Conservation (phyloP, 768 basidiomycete species). For the Mycena indigotica region DNA sequence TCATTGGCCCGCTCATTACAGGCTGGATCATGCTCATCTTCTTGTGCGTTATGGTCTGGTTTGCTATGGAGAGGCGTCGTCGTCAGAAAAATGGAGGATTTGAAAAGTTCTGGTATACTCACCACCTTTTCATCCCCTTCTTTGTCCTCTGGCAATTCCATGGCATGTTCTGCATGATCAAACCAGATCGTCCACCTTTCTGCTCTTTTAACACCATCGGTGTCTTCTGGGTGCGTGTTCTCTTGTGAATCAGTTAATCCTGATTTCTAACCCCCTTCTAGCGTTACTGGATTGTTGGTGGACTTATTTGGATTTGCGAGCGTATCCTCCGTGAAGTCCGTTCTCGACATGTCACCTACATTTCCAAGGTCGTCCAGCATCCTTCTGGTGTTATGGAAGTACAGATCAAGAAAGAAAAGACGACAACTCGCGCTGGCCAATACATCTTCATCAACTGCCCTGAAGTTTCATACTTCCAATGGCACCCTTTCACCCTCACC, state of each 20-base stretch:
- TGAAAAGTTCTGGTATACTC: slow-evolving; percentile 88
- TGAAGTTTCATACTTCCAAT: slow-evolving; percentile 92
- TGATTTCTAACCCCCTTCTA: slow-evolving; percentile 30
- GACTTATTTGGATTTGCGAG: slow-evolving; percentile 83
- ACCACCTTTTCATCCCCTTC: slow-evolving; percentile 90
- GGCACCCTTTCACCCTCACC: slow-evolving; percentile 97
- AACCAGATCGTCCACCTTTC: slow-evolving; percentile 85
- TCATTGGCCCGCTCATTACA: slow-evolving; percentile 78
- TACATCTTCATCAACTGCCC: slow-evolving; percentile 94
- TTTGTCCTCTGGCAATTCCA: slow-evolving; percentile 95
- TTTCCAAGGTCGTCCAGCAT: slow-evolving; percentile 94
- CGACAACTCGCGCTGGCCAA: slow-evolving; percentile 80
- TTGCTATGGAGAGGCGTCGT: slow-evolving; percentile 79
- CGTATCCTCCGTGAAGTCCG: slow-evolving; percentile 91
- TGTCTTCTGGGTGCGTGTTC: slow-evolving; percentile 87
- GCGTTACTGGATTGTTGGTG: slow-evolving; percentile 91
- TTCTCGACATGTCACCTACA: slow-evolving; percentile 87
- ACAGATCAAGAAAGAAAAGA: slow-evolving; percentile 97
- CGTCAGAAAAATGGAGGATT: slow-evolving; percentile 61
- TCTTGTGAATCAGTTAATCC: slow-evolving; percentile 1
- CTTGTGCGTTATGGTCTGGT: slow-evolving; percentile 82
- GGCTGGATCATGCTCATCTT: slow-evolving; percentile 86
- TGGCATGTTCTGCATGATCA: slow-evolving; percentile 96
- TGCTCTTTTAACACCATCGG: slow-evolving; percentile 87
- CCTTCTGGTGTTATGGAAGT: slow-evolving; percentile 93